These are phyloP conservation scores for Styphnolobium japonicum DNA, from an alignment of 306 rosid genomes.

Conservation along the genomic window DNA sequence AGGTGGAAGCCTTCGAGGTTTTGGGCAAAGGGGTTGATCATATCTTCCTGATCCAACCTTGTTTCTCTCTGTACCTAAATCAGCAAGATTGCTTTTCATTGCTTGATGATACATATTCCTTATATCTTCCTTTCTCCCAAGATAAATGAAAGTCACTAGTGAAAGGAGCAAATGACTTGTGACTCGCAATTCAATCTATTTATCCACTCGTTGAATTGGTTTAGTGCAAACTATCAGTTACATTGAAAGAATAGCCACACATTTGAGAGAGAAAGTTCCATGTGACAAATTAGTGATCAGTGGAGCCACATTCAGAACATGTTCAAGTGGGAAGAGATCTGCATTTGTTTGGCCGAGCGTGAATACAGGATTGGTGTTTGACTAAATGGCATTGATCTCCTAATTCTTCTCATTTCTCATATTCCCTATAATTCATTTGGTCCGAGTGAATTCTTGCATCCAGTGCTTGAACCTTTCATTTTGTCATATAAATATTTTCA, in stretches of 20 bases:
- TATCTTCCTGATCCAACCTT: slow-evolving; percentile 31
- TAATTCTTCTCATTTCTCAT: slow-evolving; percentile 32
- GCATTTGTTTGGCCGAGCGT: slow-evolving; percentile 50
- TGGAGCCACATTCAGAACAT: slow-evolving; percentile 40
- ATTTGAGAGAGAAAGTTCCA: slow-evolving; percentile 25
- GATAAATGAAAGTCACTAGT: slow-evolving; percentile 27
- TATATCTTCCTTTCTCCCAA: slow-evolving; percentile 5
- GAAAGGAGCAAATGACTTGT: slow-evolving; percentile 36
- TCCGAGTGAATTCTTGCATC: slow-evolving; percentile 28
- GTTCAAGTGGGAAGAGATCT: slow-evolving; percentile 26
- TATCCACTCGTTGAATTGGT: slow-evolving; percentile 30
- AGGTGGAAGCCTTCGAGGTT: slow-evolving; percentile 56
- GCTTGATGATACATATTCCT: slow-evolving; percentile 53
- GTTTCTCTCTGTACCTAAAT: slow-evolving; percentile 41
- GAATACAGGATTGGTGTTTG: slow-evolving; percentile 44
- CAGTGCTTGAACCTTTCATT: slow-evolving; percentile 8
- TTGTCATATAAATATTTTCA: neutral
- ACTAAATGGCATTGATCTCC: slow-evolving; percentile 29
- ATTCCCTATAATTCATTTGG: slow-evolving; percentile 24
- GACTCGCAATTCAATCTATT: slow-evolving; percentile 41
- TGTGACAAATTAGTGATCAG: slow-evolving; percentile 38
- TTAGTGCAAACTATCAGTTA: slow-evolving; percentile 27
- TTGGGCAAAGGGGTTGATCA: slow-evolving; percentile 73
- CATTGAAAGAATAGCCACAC: slow-evolving; percentile 46
- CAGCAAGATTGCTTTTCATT: slow-evolving; percentile 55